These are phyloP conservation scores for Marasmius tenuissimus DNA, from an alignment of 1,284 basidiomycete genomes.

Conservation along the genomic window DNA sequence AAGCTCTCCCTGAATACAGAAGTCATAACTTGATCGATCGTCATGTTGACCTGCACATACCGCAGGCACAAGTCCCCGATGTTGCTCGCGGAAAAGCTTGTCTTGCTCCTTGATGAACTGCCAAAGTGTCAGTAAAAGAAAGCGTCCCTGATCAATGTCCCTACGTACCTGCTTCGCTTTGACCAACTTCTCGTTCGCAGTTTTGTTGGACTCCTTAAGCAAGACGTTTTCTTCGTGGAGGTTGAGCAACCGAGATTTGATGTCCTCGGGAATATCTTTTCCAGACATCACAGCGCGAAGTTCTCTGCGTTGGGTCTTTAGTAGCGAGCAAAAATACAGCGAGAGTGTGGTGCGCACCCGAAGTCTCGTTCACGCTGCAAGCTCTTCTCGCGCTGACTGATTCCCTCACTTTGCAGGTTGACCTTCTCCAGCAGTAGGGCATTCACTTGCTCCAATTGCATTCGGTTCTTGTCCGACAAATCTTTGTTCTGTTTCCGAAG, in stretches of 20 bases:
- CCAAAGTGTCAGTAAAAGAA: constrained; percentile 7
- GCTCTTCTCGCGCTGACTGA: constrained; percentile 82
- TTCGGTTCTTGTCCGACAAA: constrained; percentile 80
- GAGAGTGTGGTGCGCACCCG: constrained; percentile 48
- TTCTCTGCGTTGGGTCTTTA: constrained; percentile 47
- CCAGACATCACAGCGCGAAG: constrained; percentile 72
- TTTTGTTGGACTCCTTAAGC: constrained; percentile 73
- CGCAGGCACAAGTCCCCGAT: constrained; percentile 37
- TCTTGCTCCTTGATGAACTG: constrained; percentile 94
- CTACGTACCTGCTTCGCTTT: constrained; percentile 74
- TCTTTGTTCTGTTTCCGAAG: constrained; percentile 73
- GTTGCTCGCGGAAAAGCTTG: constrained; percentile 81
- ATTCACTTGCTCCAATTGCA: constrained; percentile 92
- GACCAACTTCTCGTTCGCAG: constrained; percentile 72
- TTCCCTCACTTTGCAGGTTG: constrained; percentile 83
- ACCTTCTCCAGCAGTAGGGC: constrained; percentile 88
- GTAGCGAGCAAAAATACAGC: not conserved
- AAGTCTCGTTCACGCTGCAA: constrained; percentile 80
- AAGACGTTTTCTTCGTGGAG: constrained; percentile 78
- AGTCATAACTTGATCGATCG: constrained; percentile 3
- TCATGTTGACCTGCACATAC: constrained; percentile 20
- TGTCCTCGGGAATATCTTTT: constrained; percentile 77
- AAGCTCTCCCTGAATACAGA: constrained; percentile 47
- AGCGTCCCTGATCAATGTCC: not conserved
- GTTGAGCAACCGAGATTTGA: constrained; percentile 73